Base-by-base conservation (phyloP, 2,329 filamentous ascomycete genomes). In the Macroventuria anomochaeta region DNA sequence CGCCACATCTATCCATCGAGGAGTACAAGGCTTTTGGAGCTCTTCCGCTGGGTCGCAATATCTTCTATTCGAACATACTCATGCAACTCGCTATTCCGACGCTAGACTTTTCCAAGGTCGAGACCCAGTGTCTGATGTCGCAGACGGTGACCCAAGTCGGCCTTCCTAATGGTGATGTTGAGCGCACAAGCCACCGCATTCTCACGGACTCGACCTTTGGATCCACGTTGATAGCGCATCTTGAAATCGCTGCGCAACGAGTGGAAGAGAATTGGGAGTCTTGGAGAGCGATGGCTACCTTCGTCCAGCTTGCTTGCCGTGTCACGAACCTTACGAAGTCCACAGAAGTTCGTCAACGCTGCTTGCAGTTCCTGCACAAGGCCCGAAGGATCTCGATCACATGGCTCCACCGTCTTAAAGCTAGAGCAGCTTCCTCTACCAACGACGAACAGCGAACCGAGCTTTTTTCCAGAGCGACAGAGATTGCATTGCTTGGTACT, bases 61-160 rank as follows among this genome's bases (percentile, higher is more conserved):
- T 85, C 8, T 81, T 84, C 43, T 88, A 84, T 81, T 62, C 75
- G 7, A 87, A 86, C 46, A 79, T 88, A 3, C 63, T 85, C 0
- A 62, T 75, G 0, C 80, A 86, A 59, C 66, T 88, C 3, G 67
- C 71, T 0, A 70, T 74, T 62, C 70, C 80, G 0, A 73, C 73
- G 1, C 46, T 88, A 0, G 79, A 84, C 37, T 80, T 85, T 29
- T 80, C 79, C 10, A 80, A 80, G 34, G 53, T 71, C 0, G 80
- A 84, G 34, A 81, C 81, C 0, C 70, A 70, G 5, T 57, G 79
- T 2, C 62, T 86, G 0, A 44, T 86, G 0, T 62, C 78, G 2
- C 85, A 88, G 55, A 72, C 76, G 0, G 72, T 78, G 8, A 75
- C 78, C 55, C 80, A 85, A 66, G 75, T 75, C 2, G 81, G 85